phyloP scores from a whole-genome alignment of 768 basidiomycete genomes.

The Leccinellum rugosiceps region DNA sequence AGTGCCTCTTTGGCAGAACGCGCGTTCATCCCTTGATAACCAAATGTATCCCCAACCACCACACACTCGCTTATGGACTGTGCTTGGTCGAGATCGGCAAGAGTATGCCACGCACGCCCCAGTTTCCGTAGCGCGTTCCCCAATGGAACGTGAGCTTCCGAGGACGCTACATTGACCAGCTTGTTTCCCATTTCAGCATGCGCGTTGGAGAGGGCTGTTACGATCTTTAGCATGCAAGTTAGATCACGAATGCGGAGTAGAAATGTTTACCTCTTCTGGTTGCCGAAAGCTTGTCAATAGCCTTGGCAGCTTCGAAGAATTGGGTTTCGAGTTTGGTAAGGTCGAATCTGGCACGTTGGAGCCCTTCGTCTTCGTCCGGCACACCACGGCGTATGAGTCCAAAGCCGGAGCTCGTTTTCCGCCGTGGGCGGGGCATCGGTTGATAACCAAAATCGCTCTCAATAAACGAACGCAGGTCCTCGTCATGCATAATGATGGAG shows the following conservation, averaged over 20 bases:
- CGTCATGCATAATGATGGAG: constrained; percentile 81
- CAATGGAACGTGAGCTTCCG: constrained; percentile 82
- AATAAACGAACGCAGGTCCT: constrained; percentile 91
- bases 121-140: constrained; percentile 82
- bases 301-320: constrained; percentile 90
- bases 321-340: constrained; percentile 88
- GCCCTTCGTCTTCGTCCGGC: constrained; percentile 92
- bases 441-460: constrained; percentile 98
- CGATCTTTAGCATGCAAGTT: background rate
- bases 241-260: background rate
- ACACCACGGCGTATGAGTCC: constrained; percentile 74
- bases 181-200: constrained; percentile 95
- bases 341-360: constrained; percentile 87
- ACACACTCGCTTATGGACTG: constrained; percentile 95
- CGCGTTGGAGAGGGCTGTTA: constrained; percentile 66
- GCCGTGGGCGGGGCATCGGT: constrained; percentile 71
- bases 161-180: constrained; percentile 81
- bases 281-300: constrained; percentile 81
- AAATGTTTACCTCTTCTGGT: constrained; percentile 63
- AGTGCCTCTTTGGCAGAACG: constrained; percentile 94
- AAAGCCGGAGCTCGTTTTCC: constrained; percentile 73
- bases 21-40: constrained; percentile 97
- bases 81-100: constrained; percentile 86
- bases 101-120: constrained; percentile 81
- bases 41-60: constrained; percentile 91